Evolutionary conservation across 2,329 filamentous ascomycete genomes (phyloP), one percentile per base, ranked within the genome.

Genomic region (Calonectria multiphialidica): DNA sequence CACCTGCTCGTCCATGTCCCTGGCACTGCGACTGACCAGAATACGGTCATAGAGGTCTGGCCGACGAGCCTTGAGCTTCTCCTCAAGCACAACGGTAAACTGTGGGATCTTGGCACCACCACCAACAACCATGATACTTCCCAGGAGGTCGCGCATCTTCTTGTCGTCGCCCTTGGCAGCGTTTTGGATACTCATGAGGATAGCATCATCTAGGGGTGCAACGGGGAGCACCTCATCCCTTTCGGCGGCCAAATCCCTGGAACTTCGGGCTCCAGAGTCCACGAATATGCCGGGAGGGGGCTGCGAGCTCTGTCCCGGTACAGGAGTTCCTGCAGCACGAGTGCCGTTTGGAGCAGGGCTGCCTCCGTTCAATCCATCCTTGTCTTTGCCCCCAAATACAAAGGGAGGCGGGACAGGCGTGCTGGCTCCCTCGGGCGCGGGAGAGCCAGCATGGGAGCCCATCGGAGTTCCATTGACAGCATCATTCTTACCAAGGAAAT

Each of bases 1-100:
- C n/a, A 98, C 96, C 84, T 98, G 95, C 72, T 97, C 95, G 84
- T 99, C 97, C 86, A 99, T 93, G 79, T 99, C 97, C 79, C 96
- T 89, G 0, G 97, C 97, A 88, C 88, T 97, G 72, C 89, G 87
- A 73, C 90, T 91, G 65, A 93, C 91, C 28, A 92, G 84, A 73
- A 93, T 91, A 72, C 88, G 87, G 37, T 93, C 91, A 23, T 84
- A 83, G 53, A 93, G 83, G 75, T 93, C 91, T 5, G 90, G 90
- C 50, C 90, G 84, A 62, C 93, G 88, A 73, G 89, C 88, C 79
- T 95, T 92, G 63, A 98, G 88, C 78, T 92, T 90, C 80, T 96
- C 93, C 84, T 99, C 97, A 2, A 99, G 88, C 74, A 94, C 95
- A 2, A 92, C 89, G 25, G 94, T 93, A 79, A 99, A 94, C 7